These are phyloP conservation scores for Tephrocybe sp. DNA, from an alignment of 768 basidiomycete species.

Conservation along the genomic window DNA sequence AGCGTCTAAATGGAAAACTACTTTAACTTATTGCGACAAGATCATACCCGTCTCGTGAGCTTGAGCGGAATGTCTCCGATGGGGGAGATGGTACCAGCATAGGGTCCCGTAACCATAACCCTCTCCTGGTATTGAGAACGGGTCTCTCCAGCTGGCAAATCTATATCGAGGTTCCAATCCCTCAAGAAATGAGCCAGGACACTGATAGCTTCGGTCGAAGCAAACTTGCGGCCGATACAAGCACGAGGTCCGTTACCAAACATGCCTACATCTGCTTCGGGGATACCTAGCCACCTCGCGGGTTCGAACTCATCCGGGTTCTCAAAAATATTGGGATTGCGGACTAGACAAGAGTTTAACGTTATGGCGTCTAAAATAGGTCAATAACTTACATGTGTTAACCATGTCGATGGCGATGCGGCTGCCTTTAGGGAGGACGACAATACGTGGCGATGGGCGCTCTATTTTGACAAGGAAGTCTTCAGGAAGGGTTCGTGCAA, in stretches of 20 bases:
- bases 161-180: neutral
- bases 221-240: neutral
- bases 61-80: neutral
- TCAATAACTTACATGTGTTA: conserved; percentile 20
- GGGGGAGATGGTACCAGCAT: neutral
- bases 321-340: conserved; percentile 28
- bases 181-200: neutral
- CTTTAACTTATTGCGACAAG: too few relatives aligned
- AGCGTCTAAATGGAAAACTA: too few relatives aligned
- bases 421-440: conserved; percentile 11
- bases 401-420: conserved; percentile 25
- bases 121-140: conserved; percentile 4
- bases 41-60: conserved; percentile 23
- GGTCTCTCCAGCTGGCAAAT: conserved; percentile 4
- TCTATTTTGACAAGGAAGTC: conserved; percentile 17
- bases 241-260: conserved; percentile 19
- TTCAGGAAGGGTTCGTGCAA: conserved; percentile 26
- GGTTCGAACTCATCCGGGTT: conserved; percentile 30
- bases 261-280: conserved; percentile 17
- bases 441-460: neutral
- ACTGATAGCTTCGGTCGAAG: neutral
- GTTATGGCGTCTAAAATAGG: neutral
- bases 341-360: conserved; percentile 14
- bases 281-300: conserved; percentile 30
- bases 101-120: conserved; percentile 1